These are phyloP conservation scores for Astraeus odoratus DNA, from an alignment of 768 basidiomycete species.

Conservation along the genomic window DNA sequence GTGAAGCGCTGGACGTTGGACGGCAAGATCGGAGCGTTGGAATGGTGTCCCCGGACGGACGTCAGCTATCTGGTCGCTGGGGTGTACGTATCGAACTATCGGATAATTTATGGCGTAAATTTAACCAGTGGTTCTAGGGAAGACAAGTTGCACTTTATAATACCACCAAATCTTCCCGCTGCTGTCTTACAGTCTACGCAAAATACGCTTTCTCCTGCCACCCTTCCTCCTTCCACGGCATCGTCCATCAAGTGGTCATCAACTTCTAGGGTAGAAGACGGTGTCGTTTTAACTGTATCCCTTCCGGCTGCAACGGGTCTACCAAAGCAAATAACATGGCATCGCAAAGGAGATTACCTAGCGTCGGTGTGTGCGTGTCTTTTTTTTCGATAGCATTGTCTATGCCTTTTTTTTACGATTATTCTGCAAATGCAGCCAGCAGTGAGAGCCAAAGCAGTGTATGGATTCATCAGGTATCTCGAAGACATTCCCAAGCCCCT, in stretches of 20 bases:
- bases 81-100: constrained; percentile 46
- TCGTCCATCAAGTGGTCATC: constrained; percentile 70
- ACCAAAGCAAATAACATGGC: constrained; percentile 84
- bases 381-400: background rate
- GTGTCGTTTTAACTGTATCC: constrained; percentile 52
- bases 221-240: constrained; percentile 53
- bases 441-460: constrained; percentile 73
- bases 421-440: constrained; percentile 37
- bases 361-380: constrained; percentile 87
- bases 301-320: constrained; percentile 62
- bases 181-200: constrained; percentile 52
- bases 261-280: constrained; percentile 39
- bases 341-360: constrained; percentile 91
- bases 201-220: constrained; percentile 53
- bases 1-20: constrained; percentile 82
- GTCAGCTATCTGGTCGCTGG: constrained; percentile 73
- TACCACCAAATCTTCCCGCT: constrained; percentile 71
- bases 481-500: constrained; percentile 93
- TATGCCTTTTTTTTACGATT: constrained; percentile 7
- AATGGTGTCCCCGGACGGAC: constrained; percentile 91
- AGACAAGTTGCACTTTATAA: constrained; percentile 69
- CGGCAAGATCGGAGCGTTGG: constrained; percentile 72
- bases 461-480: constrained; percentile 93
- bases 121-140: constrained; percentile 45
- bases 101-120: constrained; percentile 5